Evolutionary conservation across 2,329 filamentous ascomycete species (phyloP).

Genomic region (Venturia carpophila): DNA sequence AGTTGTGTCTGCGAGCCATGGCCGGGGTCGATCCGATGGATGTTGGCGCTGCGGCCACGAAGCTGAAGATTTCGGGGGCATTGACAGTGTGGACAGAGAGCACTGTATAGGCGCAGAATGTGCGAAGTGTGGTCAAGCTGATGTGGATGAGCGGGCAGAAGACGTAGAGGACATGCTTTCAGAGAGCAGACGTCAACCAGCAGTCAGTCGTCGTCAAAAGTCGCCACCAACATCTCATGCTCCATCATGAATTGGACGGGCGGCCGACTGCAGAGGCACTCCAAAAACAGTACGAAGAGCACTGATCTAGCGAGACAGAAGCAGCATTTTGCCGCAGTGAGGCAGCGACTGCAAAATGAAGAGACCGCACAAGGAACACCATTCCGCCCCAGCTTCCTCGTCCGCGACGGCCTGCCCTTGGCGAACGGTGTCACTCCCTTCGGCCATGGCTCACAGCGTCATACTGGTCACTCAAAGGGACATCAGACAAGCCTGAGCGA

Average conservation of each 20-base stretch:
- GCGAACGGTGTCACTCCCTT: neutral
- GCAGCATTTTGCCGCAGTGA: constrained; percentile 39
- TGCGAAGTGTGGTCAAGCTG: neutral
- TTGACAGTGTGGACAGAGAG: neutral
- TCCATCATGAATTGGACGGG: constrained; percentile 44
- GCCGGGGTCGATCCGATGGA: neutral
- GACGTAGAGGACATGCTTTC: neutral
- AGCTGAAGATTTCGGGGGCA: neutral
- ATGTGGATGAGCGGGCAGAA: neutral
- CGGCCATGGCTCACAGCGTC: neutral
- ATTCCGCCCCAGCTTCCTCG: constrained; percentile 26
- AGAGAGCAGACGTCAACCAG: no score
- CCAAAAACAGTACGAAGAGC: constrained; percentile 29
- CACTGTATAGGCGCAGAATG: neutral
- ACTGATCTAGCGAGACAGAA: constrained; percentile 36
- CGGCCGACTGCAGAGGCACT: constrained; percentile 34
- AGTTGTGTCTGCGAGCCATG: neutral
- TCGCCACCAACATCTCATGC: neutral
- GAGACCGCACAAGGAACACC: constrained; percentile 20
- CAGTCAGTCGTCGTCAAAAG: neutral
- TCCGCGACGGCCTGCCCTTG: constrained; percentile 13
- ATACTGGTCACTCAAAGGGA: neutral
- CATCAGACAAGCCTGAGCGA: neutral
- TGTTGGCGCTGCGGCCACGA: neutral
- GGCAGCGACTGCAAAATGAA: constrained; percentile 28